These are phyloP conservation scores for Penicillium angulare DNA, from an alignment of 495 filamentous ascomycete species.

Conservation along the genomic window DNA sequence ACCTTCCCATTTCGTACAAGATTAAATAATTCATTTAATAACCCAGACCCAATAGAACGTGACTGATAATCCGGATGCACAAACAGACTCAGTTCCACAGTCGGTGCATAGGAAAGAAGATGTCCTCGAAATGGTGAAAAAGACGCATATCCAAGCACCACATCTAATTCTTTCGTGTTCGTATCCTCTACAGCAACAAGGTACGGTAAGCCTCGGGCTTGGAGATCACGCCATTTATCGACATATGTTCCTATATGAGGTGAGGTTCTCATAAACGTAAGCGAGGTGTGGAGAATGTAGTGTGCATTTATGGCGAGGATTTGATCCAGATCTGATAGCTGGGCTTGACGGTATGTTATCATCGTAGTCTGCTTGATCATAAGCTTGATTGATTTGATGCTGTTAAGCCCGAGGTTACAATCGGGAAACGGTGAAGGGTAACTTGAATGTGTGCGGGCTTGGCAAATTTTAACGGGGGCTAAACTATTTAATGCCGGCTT, in stretches of 20 bases:
- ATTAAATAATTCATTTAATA: slow-evolving; percentile 15
- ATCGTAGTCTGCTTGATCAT: no score
- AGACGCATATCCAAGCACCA: slow-evolving; percentile 29
- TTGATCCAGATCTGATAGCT: slow-evolving; percentile 20
- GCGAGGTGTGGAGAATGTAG: slow-evolving; percentile 28
- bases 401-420: no score
- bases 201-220: slow-evolving; percentile 21
- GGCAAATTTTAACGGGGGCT: no score
- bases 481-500: no score
- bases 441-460: no score
- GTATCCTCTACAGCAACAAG: slow-evolving; percentile 22
- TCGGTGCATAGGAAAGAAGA: slow-evolving; percentile 27
- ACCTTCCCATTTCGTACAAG: slow-evolving; percentile 3
- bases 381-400: no score
- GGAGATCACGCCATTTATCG: slow-evolving; percentile 16
- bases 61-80: slow-evolving; percentile 22
- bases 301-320: slow-evolving; percentile 28
- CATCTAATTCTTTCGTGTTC: slow-evolving; percentile 1
- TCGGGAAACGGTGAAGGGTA: no score
- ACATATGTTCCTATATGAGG: slow-evolving; percentile 17
- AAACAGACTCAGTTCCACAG: slow-evolving; percentile 31
- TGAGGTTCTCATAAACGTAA: slow-evolving; percentile 24
- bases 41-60: slow-evolving; percentile 12
- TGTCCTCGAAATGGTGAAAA: slow-evolving; percentile 24
- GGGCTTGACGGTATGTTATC: slow-evolving; percentile 16